Evolutionary conservation across 768 basidiomycete species (phyloP), one percentile per base, ranked within the genome.

Genomic region (Phaffia australis): DNA sequence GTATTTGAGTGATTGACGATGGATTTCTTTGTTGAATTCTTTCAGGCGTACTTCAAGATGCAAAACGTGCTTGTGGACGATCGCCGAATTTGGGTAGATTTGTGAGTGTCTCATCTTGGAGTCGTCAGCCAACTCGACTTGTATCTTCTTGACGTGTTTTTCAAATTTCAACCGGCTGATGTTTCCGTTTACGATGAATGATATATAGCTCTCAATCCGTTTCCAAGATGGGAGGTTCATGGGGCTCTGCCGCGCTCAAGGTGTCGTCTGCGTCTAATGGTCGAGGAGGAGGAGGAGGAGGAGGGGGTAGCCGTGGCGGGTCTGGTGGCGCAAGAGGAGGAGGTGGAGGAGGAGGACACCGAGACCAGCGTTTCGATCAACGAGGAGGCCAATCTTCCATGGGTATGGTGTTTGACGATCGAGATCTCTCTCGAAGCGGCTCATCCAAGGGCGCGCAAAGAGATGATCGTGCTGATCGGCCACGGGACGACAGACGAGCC

Each of bases 1-100:
- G 50, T 25, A 49, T 32, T 16, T 18, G n/a, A 56, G 55, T 25
- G 9, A 55, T 35, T 23, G 15, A 46, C 47, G 21, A 42, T 47
- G 42, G 27, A 27, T 46, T 16, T 49, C 7, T 46, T 25, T 6
- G 9, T 42, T 55, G 48, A 18, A 51, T 30, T 7, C 35, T 11
- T 15, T 57, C 70, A 92, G 87, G 95, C 90, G 11, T 99, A 98
- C 76, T 93, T 98, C 79, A 99, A 98, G 77, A 99, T 99, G 95
- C 95, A 98, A 75, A 98, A 98, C 72, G 95, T 98, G 0, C 79
- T 99, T 15, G 88, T 99, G 16, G 95, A 99, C 74, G 95, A 99
- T 76, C 83, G 92, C 18, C 84, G 95, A 16, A 98, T 99, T 73
- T 98, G 94, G 90, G 94, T 99, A 69, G 95, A 98, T 77, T 98